Evolutionary conservation across 768 basidiomycete species (phyloP), one percentile per base, ranked within the genome.

Genomic region (Russula ochroleuca): DNA sequence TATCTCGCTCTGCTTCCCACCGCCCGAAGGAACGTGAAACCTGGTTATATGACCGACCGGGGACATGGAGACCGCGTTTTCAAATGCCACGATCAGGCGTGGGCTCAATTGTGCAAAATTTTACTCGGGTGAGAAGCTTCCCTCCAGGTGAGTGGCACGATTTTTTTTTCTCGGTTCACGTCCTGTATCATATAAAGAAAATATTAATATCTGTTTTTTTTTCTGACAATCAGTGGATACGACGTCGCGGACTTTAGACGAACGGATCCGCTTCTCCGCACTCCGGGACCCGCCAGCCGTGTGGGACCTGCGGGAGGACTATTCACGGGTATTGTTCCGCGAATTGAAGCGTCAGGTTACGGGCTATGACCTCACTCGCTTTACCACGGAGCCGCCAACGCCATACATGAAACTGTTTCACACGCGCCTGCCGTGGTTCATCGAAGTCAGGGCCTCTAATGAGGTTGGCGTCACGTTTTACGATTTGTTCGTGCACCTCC

Each of bases 341-440:
- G 78, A 73, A 21, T 72, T 85, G 25, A 65, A 73, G 9, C 79
- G 81, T 4, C 72, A 69, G 1, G 76, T 76, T 38, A 81, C 80
- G 63, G 64, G 71, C 5, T 77, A 77, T 55, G 85, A 88, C 69
- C 78, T 85, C 66, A 75, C 78, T 14, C 83, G 83, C 49, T 77
- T 83, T 57, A 82, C 80, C 25, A 82, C 81, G 15, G 75, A 76
- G 45, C 85, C 85, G 1, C 77, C 83, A 1, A 73, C 80, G 0
- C 69, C 73, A 6, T 73, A 72, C 61, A 79, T 88, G 76, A 83
- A 84, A 14, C 69, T 88, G 55, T 83, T 78, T 68, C 84, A 86
- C 71, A 73, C 80, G 0, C 74, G 76, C 40, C 73, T 86, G 0
- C 87, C 87, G 0, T 89, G 87, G 87, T 85, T 81, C 72, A 79